Conservation (phyloP, 1,284 basidiomycete species). For the Ustilago xerochloae region DNA sequence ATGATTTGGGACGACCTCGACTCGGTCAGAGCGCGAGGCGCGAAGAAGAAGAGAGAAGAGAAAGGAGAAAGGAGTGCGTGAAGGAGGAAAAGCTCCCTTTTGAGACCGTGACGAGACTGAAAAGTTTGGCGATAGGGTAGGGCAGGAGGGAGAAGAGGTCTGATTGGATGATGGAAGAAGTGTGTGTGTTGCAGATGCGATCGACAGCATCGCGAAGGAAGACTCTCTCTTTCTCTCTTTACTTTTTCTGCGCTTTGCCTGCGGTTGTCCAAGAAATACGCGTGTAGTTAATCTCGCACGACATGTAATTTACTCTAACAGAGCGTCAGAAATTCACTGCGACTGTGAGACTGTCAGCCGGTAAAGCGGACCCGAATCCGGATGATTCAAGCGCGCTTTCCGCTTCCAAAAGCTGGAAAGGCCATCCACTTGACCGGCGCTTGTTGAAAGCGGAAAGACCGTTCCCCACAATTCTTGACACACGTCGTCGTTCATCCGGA, state of each 20-base stretch:
- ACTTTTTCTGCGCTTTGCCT: neutral
- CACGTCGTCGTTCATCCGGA: neutral
- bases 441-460: conserved; percentile 24
- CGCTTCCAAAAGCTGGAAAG: no score
- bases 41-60: neutral
- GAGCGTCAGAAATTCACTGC: neutral
- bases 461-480: conserved; percentile 24
- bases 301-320: conserved; percentile 4
- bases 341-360: no score
- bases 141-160: conserved; percentile 2
- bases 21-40: conserved; percentile 28
- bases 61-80: neutral
- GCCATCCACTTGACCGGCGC: neutral
- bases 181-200: conserved; percentile 33
- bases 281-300: conserved; percentile 24
- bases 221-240: neutral
- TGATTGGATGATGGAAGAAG: conserved; percentile 41
- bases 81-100: neutral
- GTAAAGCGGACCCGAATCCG: conserved; percentile 35
- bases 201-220: conserved; percentile 10
- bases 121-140: conserved; percentile 10
- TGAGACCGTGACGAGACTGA: conserved; percentile 3
- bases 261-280: neutral
- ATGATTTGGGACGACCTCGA: conserved; percentile 35
- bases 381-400: conserved; percentile 2